phyloP scores from a whole-genome alignment of 202 grass and related monocot genomes.

The Musa balbisiana region DNA sequence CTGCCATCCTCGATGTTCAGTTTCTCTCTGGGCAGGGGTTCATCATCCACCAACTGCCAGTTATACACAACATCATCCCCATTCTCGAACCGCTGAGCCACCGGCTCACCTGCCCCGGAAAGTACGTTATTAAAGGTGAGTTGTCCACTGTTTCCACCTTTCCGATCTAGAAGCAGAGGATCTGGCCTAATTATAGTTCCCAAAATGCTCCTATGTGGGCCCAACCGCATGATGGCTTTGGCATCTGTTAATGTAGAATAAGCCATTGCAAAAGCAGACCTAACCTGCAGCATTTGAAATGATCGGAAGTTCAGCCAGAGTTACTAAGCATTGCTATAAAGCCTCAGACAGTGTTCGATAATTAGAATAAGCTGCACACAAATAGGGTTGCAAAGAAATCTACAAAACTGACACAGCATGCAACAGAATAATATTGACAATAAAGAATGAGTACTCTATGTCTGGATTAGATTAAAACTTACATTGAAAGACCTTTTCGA shows the following conservation, averaged over 20 bases:
- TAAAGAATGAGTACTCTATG: no score
- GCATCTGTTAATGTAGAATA: conserved; percentile 73
- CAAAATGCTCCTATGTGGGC: conserved; percentile 65
- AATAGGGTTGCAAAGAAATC: no score
- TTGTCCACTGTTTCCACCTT: conserved; percentile 51
- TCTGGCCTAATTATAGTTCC: conserved; percentile 84
- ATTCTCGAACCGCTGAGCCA: conserved; percentile 41
- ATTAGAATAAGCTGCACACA: neutral
- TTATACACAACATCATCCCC: conserved; percentile 50
- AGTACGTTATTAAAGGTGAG: conserved; percentile 36
- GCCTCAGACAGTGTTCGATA: neutral
- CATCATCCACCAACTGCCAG: conserved; percentile 86
- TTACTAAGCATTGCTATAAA: neutral
- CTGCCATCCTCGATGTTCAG: conserved; percentile 31
- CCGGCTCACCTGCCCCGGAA: conserved; percentile 48
- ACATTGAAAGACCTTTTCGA: no score
- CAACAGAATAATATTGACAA: no score
- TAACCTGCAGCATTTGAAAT: conserved; percentile 46
- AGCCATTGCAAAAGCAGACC: conserved; percentile 80
- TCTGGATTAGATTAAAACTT: no score
- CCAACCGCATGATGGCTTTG: conserved; percentile 53
- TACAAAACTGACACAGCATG: no score
- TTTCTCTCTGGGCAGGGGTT: conserved; percentile 68
- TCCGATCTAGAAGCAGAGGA: conserved; percentile 62
- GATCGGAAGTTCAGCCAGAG: neutral